Conservation (phyloP, 441 rosid genomes). For the Jatropha podagrica region DNA sequence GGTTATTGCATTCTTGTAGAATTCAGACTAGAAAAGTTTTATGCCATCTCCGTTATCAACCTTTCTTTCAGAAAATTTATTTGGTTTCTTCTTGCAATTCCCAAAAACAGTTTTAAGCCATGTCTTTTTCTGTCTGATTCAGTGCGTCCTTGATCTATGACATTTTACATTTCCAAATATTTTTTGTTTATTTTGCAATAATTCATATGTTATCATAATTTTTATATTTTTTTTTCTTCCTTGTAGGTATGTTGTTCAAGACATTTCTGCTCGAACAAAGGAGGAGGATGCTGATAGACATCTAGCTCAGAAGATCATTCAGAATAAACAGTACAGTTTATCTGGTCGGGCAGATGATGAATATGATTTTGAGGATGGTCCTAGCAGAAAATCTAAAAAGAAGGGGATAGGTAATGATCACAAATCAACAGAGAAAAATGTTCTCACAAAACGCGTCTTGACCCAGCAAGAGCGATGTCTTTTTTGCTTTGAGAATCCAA, state of each 20-base stretch:
- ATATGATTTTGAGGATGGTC: conserved; percentile 80
- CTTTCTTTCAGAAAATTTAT: neutral
- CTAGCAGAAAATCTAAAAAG: conserved; percentile 53
- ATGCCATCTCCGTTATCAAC: neutral
- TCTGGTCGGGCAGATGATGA: conserved; percentile 83
- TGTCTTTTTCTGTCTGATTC: neutral
- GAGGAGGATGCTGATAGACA: conserved; percentile 74
- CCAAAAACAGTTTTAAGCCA: neutral
- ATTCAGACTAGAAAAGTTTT: neutral
- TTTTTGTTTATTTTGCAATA: neutral
- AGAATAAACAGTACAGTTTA: conserved; percentile 62
- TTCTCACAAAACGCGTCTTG: conserved; percentile 49
- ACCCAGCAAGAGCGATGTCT: conserved; percentile 94
- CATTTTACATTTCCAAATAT: neutral
- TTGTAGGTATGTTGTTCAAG: conserved; percentile 43
- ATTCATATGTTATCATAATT: neutral
- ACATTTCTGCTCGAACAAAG: conserved; percentile 40
- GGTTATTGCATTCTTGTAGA: neutral
- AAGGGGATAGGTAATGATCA: conserved; percentile 39
- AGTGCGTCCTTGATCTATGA: neutral
- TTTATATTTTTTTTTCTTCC: neutral
- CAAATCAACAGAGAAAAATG: conserved; percentile 37
- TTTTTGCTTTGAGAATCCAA: conserved; percentile 92
- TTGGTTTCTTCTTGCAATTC: neutral
- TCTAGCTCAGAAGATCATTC: conserved; percentile 67